phyloP scores from a whole-genome alignment of 2,329 filamentous ascomycete genomes.

The Fusarium sp. region DNA sequence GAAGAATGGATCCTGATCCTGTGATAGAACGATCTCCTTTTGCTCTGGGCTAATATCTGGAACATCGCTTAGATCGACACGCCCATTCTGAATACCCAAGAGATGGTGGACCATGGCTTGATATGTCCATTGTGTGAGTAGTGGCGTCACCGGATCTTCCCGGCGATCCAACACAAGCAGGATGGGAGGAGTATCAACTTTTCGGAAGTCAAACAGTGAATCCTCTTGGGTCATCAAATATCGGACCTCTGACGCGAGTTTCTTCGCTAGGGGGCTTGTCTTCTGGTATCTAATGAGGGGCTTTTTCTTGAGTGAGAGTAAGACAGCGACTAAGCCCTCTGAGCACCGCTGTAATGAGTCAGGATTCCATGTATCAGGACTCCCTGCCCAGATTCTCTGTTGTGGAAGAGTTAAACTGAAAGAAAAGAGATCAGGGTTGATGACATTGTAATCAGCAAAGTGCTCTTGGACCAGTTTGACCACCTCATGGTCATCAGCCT shows the following conservation, averaged over 20 bases:
- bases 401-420: constrained; percentile 77
- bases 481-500: constrained; percentile 97
- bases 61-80: constrained; percentile 86
- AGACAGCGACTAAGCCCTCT: constrained; percentile 84
- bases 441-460: constrained; percentile 94
- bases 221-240: constrained; percentile 97
- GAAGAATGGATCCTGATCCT: constrained; percentile 98
- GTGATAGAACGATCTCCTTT: constrained; percentile 92
- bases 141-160: constrained; percentile 92
- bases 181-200: constrained; percentile 93
- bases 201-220: constrained; percentile 94
- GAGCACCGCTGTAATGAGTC: constrained; percentile 87
- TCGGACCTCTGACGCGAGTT: constrained; percentile 89
- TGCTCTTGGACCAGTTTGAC: constrained; percentile 94
- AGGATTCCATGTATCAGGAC: constrained; percentile 88
- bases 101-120: constrained; percentile 99
- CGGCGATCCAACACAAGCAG: constrained; percentile 89
- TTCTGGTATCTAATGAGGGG: constrained; percentile 93
- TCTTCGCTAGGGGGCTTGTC: constrained; percentile 89
- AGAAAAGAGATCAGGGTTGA: constrained; percentile 94
- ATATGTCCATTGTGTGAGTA: constrained; percentile 98
- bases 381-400: constrained; percentile 82
- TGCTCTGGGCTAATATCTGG: constrained; percentile 87
- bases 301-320: constrained; percentile 95
- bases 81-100: constrained; percentile 92